phyloP scores from a whole-genome alignment of 352 stramenopile genomes.

The Phytophthora sp. region DNA sequence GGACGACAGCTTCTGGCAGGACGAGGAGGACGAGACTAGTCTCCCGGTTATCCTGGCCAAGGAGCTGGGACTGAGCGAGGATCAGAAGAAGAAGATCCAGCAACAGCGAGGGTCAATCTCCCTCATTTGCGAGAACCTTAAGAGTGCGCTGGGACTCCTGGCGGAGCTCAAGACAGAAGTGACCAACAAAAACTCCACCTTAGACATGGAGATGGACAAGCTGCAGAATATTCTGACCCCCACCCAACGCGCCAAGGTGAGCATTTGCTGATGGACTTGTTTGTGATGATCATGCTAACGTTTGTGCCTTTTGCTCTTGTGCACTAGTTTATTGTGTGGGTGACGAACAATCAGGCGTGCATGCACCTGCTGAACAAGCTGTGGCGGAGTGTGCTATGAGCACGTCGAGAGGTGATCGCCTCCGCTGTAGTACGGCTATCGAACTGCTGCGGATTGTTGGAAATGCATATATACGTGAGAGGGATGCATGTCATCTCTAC shows the following conservation, averaged over 20 bases:
- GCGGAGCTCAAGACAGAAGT: slow-evolving; percentile 90
- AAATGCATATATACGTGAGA: slow-evolving; percentile 38
- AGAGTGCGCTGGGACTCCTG: slow-evolving; percentile 86
- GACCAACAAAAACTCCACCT: slow-evolving; percentile 91
- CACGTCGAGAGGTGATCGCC: neutral
- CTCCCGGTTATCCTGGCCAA: slow-evolving; percentile 91
- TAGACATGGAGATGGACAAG: slow-evolving; percentile 95
- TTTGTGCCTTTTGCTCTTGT: slow-evolving; percentile 10
- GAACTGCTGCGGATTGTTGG: slow-evolving; percentile 26
- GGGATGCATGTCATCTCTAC: slow-evolving; percentile 5
- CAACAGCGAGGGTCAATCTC: slow-evolving; percentile 84
- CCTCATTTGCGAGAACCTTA: slow-evolving; percentile 90
- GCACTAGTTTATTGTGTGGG: slow-evolving; percentile 94
- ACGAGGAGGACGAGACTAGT: slow-evolving; percentile 89
- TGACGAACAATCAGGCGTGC: slow-evolving; percentile 95
- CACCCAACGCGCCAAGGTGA: slow-evolving; percentile 91
- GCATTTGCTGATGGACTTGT: slow-evolving; percentile 3
- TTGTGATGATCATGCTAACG: slow-evolving; percentile 6
- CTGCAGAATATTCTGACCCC: slow-evolving; percentile 94
- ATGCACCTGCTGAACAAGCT: slow-evolving; percentile 98
- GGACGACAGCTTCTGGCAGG: slow-evolving; percentile 90
- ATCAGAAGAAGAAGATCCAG: slow-evolving; percentile 94
- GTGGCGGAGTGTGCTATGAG: slow-evolving; percentile 91
- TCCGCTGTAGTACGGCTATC: slow-evolving; percentile 5
- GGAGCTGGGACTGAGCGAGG: slow-evolving; percentile 89